Conservation (phyloP, 2,329 filamentous ascomycete genomes). For the Exophiala lecanii-corni region DNA sequence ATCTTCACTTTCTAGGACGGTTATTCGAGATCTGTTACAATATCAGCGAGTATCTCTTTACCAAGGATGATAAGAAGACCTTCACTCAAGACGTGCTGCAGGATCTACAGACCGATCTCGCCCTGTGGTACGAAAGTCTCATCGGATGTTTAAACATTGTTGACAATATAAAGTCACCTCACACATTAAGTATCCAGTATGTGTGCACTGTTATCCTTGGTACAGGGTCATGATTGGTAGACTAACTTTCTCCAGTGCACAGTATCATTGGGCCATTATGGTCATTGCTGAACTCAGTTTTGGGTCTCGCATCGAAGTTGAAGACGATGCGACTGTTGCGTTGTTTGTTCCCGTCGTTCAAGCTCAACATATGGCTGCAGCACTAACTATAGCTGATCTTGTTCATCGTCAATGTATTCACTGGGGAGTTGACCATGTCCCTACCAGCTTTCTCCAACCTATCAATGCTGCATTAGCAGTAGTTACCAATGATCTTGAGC, state of each 20-base stretch:
- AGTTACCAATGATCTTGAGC: slow-evolving; percentile 4
- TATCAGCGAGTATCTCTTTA: slow-evolving; percentile 7
- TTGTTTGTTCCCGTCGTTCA: slow-evolving; percentile 4
- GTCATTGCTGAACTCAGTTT: slow-evolving; percentile 8
- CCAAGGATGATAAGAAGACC: neutral
- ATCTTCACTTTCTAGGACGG: slow-evolving; percentile 1
- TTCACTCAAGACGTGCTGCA: slow-evolving; percentile 1
- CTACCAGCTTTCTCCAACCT: slow-evolving; percentile 7
- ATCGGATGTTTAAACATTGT: slow-evolving; percentile 3
- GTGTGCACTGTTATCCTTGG: neutral
- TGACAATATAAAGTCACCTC: slow-evolving; percentile 2
- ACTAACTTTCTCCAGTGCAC: slow-evolving; percentile 1
- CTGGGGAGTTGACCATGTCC: slow-evolving; percentile 6
- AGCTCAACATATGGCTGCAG: slow-evolving; percentile 7
- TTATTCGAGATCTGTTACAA: slow-evolving; percentile 39
- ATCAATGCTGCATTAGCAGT: slow-evolving; percentile 6
- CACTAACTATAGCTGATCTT: slow-evolving; percentile 6
- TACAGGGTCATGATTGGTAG: neutral
- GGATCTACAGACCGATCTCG: slow-evolving; percentile 7
- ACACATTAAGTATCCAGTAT: slow-evolving; percentile 6
- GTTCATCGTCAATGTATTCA: slow-evolving; percentile 4
- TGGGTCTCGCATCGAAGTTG: slow-evolving; percentile 3
- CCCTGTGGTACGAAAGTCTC: slow-evolving; percentile 2
- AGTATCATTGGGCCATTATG: slow-evolving; percentile 7
- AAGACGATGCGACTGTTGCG: slow-evolving; percentile 5